Base-by-base conservation (phyloP, 2,329 filamentous ascomycete species). In the Hypoxylon sp. region DNA sequence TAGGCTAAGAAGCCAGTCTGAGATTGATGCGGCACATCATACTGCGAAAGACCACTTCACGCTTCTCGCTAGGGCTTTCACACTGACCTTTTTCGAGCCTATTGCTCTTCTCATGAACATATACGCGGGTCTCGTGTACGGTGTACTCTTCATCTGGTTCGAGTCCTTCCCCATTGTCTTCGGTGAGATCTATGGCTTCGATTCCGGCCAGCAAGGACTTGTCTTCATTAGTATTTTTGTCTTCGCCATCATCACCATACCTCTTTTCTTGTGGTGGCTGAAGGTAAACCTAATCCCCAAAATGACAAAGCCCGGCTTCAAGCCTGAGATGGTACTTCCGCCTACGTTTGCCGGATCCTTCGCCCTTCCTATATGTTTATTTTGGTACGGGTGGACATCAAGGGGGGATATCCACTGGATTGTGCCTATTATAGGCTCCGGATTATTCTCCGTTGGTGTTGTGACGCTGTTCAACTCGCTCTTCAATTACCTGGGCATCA, bases 291-390 rank as follows among this genome's bases (percentile, higher is more conserved):
- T 91, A 72, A 83, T 87, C 19, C 80, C 90, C 42, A 85, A 89
- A 46, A 91, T 92, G 75, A 83, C 83, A 53, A 85, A 89, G 29
- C 87, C 91, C 74, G 84, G 75, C 39, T 72, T 80, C 48, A 88
- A 90, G 79, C 90, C 90, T 13, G 90, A 92, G 78, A 91, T 86
- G 81, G 85, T 89, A 64, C 82, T 92, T 39, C 87, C 89, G 42
- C 86, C 89, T 52, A 81, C 84, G 10, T 84, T 87, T 48, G 75
- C 83, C 27, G 91, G 90, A 47, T 87, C 85, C 2, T 80, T 89
- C 61, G 80, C 87, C 48, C 80, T 89, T 1, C 86, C 87, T 0
- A 74, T 84, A 17, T 84, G 86, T 7, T 79, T 90, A 0, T 84
- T 89, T 68, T 83, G 85, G 78, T 89, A 89, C 72, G 87, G 87